Percentiles rank a stretch among this genome's conserved stretches.
Conservation (phyloP, 106 monocot species). For the Dactylorhiza incarnata region DNA sequence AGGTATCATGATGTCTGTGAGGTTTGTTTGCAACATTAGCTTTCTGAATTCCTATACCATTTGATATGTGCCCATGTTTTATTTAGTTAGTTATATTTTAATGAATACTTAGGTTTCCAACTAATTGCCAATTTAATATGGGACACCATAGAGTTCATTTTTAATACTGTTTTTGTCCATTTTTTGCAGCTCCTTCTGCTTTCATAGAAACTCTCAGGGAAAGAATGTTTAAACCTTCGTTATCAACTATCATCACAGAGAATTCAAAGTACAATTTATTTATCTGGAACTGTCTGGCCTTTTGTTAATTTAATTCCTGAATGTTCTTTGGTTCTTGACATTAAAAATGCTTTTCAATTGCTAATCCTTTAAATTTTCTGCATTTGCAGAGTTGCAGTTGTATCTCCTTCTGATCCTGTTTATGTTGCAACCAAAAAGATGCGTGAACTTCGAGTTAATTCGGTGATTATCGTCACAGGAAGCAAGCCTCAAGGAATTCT, state of each 20-base stretch:
- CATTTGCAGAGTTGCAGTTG: conserved; percentile 61
- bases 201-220: conserved; percentile 91
- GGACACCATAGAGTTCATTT: background rate
- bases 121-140: background rate
- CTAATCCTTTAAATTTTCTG: conserved; percentile 1
- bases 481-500: conserved; percentile 79
- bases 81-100: background rate
- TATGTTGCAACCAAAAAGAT: conserved; percentile 85
- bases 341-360: background rate
- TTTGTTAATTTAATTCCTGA: conserved; percentile 1
- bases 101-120: background rate
- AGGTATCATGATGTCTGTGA: background rate
- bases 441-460: conserved; percentile 77
- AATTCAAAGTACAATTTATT: conserved; percentile 50
- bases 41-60: background rate
- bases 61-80: background rate
- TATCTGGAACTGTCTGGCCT: background rate
- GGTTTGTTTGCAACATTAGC: background rate
- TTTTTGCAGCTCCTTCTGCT: conserved; percentile 68
- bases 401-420: conserved; percentile 88
- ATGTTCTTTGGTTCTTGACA: background rate
- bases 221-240: conserved; percentile 92
- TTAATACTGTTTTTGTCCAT: conserved; percentile 6
- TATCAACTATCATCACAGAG: conserved; percentile 72
- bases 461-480: conserved; percentile 62